Base-by-base conservation (phyloP, 805 yeast species). In the Lipomyces sp. region DNA sequence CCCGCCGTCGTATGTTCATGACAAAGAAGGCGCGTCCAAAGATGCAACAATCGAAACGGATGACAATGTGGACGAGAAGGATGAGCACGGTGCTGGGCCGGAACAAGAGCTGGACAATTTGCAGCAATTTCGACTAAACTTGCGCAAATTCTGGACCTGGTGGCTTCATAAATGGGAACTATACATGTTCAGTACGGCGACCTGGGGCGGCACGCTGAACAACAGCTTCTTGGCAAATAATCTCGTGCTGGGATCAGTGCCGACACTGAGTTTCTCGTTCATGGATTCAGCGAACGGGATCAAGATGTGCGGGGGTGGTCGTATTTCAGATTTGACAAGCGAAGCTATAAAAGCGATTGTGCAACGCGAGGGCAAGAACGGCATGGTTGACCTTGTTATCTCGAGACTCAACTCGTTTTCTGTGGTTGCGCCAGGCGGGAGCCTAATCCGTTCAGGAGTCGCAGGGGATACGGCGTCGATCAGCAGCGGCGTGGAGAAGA, bases 161-260 rank as follows among this genome's bases (percentile, higher is more conserved):
- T 68, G 71, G 71, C 54, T 68, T 42, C 71, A 68, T 50, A 68
- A 68, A 54, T 68, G 71, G 71, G 71, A 68, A 34, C 64, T 66
- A n/a, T 66, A 63, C 51, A 53, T 63, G 39, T 54, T 53, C 37
- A 33, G 62, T 15, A 50, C 59, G 34, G 63, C 71, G 39, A 67
- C 68, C 32, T 62, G 70, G 65, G 66, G 66, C 11, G 70, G 70
- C 13, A 48, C 63, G 18, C 18, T 67, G 15, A 64, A 62, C 39
- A 64, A 67, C 57, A 35, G 63, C 7, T 65, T 68, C 24, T 58
- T 68, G 37, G 65, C 64, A 7, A 53, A 59, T 33, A 57, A 63
- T 15, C 60, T 64, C 2, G 39, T 56, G n/a, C 65, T 68, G 15
- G 71, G 71, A 24, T 42, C 63, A 11, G 62, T 37, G 13, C 70